Percentiles rank a stretch among this genome's conserved stretches.
phyloP scores from a whole-genome alignment of 306 rosid species.

The Fagus sylvatica region DNA sequence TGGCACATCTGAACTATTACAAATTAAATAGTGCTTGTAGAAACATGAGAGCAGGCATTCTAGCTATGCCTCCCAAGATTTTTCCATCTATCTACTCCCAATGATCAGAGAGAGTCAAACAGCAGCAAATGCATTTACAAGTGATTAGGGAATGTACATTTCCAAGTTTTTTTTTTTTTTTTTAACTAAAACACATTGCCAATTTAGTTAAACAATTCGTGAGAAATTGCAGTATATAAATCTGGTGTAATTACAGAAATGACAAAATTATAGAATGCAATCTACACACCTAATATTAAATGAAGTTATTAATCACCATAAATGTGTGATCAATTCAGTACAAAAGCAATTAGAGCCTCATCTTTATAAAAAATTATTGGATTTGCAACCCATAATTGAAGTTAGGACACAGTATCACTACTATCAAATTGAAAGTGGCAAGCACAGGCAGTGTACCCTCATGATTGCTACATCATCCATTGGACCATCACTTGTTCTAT shows the following conservation, averaged over 20 bases:
- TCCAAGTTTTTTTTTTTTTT: not conserved
- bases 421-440: conserved; percentile 11
- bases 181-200: not conserved
- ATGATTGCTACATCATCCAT: conserved; percentile 93
- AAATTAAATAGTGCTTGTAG: not conserved
- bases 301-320: not conserved
- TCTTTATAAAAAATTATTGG: not conserved
- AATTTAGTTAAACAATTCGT: not conserved
- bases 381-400: conserved; percentile 6
- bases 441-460: conserved; percentile 59
- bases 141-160: not conserved
- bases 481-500: conserved; percentile 74
- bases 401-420: not conserved
- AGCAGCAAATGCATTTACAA: not conserved
- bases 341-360: not conserved
- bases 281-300: not conserved
- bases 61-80: not conserved
- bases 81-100: not conserved
- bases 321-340: not conserved
- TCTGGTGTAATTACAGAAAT: not conserved
- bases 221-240: not conserved
- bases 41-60: not conserved
- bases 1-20: not conserved
- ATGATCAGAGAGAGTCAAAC: not conserved
- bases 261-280: not conserved